Evolutionary conservation across 345 rosid species (phyloP), one percentile per base, ranked within the genome.

Genomic region (Heritiera fomes): DNA sequence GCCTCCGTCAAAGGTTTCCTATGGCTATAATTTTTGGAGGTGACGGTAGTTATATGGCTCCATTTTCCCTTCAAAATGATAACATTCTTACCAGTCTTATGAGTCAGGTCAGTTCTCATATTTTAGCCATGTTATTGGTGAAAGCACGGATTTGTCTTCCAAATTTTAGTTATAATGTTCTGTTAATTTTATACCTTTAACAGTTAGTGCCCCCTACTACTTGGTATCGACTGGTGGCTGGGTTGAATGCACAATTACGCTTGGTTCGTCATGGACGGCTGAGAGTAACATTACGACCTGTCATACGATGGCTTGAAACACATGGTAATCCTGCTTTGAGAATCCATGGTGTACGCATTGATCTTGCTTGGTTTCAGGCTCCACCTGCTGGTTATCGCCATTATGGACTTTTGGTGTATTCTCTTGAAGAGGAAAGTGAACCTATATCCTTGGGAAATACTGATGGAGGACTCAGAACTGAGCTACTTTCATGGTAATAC

Each of bases 21-120:
- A 87, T 91, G 88, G 85, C 98, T 76, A 78, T 94, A 77, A 81
- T 92, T 71, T 96, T 94, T 87, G 99, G 98, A 80, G 99, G 99
- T 80, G 94, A 96, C 82, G 98, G 99, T 84, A 96, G 98, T 87
- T 96, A 90, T 80, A 92, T 92, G 95, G 92, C 98, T 79, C 99
- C 98, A 50, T 92, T 96, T 86, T 92, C 92, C 55, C 92, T 96
- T 80, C 97, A 94, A 85, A 93, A 89, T 77, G 99, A 97, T 84
- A 97, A 89, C 81, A 87, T 93, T 82, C 95, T 94, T 79, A 93
- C 96, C 69, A 92, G 90, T 85, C 91, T 97, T 75, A 88, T 94
- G 95, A 83, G 93, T 85, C 98, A 97, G 98, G 99, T 97, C 72
- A 76, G 85, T 67, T 59, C 40, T 76, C 62, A 56, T 61, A 55